Evolutionary conservation across 1,284 basidiomycete species (phyloP).

Genomic region (Heterobasidion occidentale): DNA sequence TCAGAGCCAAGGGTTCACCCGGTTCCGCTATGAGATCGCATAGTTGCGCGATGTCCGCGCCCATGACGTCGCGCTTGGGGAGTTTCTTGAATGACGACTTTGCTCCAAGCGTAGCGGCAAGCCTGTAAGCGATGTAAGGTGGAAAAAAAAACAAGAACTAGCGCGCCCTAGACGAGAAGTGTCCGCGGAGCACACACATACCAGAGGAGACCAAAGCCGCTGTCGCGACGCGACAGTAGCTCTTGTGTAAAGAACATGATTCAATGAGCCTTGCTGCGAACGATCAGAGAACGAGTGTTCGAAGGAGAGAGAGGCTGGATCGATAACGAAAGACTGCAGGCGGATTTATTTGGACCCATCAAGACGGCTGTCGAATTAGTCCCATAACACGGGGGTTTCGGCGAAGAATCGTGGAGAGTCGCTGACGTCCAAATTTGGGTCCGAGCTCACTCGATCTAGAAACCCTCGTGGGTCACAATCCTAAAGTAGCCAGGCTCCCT

Average conservation of each 20-base stretch:
- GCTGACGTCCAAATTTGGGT: neutral
- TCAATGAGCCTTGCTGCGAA: neutral
- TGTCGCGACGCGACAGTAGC: conserved; percentile 64
- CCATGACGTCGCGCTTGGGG: conserved; percentile 70
- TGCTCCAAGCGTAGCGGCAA: conserved; percentile 81
- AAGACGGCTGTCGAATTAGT: neutral
- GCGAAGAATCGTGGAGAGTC: neutral
- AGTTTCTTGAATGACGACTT: conserved; percentile 79
- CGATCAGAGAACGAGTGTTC: neutral
- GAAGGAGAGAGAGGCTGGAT: neutral
- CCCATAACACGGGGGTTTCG: neutral
- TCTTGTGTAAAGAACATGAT: conserved; percentile 74
- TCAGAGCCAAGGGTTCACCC: conserved; percentile 76
- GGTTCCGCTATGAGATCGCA: conserved; percentile 77
- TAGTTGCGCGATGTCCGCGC: conserved; percentile 72
- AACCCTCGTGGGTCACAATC: neutral
- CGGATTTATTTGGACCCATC: too few species aligned
- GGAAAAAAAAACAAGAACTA: neutral
- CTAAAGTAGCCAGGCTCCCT: neutral
- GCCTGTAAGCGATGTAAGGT: conserved; percentile 38
- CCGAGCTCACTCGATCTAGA: neutral
- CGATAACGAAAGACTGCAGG: too few species aligned
- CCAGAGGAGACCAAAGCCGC: conserved; percentile 77
- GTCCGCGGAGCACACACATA: conserved; percentile 18
- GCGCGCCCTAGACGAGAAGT: neutral